Percentiles rank a stretch among this genome's conserved stretches.
phyloP scores from a whole-genome alignment of 257 asterid genomes.

The Cruciata laevipes region DNA sequence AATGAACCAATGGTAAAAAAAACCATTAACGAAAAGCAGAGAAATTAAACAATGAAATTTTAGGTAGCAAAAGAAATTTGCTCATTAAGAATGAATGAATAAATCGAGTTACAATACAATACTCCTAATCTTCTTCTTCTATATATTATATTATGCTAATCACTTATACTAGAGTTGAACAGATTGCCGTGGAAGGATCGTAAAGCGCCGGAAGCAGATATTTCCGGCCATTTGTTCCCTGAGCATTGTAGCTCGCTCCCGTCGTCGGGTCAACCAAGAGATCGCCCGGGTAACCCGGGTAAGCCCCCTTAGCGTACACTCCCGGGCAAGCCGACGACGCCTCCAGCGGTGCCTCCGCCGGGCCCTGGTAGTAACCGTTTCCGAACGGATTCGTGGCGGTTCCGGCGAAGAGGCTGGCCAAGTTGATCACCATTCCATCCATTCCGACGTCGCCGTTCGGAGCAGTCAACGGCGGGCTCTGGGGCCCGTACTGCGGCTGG shows the following conservation, averaged over 20 bases:
- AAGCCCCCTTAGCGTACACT: conserved; percentile 20
- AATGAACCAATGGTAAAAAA: no score
- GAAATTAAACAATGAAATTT: no score
- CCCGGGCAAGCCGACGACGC: conserved; percentile 26
- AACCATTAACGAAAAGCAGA: no score
- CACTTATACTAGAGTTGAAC: conserved; percentile 7
- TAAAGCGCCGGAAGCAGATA: conserved; percentile 26
- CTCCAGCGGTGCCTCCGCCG: conserved; percentile 19
- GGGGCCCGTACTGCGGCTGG: conserved; percentile 22
- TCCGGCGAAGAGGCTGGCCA: conserved; percentile 26
- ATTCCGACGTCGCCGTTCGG: conserved; percentile 22
- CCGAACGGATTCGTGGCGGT: conserved; percentile 29
- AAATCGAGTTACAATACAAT: not conserved
- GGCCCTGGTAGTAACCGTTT: conserved; percentile 25
- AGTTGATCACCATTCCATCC: conserved; percentile 28
- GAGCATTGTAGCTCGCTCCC: conserved; percentile 29
- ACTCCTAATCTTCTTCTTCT: not conserved
- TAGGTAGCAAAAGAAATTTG: not conserved
- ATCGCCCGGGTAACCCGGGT: conserved; percentile 21
- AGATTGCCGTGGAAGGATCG: conserved; percentile 16
- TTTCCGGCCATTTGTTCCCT: conserved; percentile 24
- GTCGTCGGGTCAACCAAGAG: conserved; percentile 9
- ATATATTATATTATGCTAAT: not conserved
- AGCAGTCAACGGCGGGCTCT: conserved; percentile 23
- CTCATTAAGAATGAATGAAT: not conserved